phyloP scores from a whole-genome alignment of 2,329 filamentous ascomycete genomes.

The Stylonectria norvegica region DNA sequence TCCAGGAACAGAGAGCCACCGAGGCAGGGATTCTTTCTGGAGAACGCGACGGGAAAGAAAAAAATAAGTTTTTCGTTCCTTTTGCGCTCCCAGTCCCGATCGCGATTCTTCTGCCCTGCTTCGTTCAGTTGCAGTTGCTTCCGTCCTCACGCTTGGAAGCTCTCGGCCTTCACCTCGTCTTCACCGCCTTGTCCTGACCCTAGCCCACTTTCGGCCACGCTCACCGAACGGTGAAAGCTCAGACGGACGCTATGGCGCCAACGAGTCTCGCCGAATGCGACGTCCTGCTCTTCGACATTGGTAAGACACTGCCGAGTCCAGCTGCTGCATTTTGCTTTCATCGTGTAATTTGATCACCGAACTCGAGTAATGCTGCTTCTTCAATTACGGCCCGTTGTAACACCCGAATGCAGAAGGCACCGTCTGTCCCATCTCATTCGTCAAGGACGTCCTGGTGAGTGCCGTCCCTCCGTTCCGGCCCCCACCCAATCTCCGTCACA shows the following conservation, averaged over 20 bases:
- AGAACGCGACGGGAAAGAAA: neutral
- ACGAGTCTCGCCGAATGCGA: constrained; percentile 29
- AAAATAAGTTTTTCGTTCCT: neutral
- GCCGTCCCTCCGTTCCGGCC: constrained; percentile 17
- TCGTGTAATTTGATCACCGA: neutral
- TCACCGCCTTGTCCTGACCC: neutral
- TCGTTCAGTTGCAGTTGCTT: neutral
- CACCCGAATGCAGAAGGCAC: constrained; percentile 62
- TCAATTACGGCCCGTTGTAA: constrained; percentile 3
- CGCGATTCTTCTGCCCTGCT: neutral
- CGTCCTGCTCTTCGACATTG: constrained; percentile 37
- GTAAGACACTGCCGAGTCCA: constrained; percentile 25
- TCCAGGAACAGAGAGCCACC: constrained; percentile 23
- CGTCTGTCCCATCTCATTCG: constrained; percentile 79
- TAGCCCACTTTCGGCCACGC: constrained; percentile 3
- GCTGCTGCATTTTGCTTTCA: constrained; percentile 2
- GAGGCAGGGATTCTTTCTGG: neutral
- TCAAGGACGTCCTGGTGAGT: constrained; percentile 78
- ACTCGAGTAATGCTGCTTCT: constrained; percentile 8
- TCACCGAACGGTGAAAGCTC: constrained; percentile 6
- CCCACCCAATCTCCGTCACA: constrained; percentile 15
- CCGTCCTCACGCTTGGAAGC: neutral
- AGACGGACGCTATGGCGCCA: constrained; percentile 15
- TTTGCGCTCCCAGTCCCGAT: no score
- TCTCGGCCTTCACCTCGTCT: neutral